phyloP scores from a whole-genome alignment of 108 stramenopile species.

The Cyclostephanos tholiformis region DNA sequence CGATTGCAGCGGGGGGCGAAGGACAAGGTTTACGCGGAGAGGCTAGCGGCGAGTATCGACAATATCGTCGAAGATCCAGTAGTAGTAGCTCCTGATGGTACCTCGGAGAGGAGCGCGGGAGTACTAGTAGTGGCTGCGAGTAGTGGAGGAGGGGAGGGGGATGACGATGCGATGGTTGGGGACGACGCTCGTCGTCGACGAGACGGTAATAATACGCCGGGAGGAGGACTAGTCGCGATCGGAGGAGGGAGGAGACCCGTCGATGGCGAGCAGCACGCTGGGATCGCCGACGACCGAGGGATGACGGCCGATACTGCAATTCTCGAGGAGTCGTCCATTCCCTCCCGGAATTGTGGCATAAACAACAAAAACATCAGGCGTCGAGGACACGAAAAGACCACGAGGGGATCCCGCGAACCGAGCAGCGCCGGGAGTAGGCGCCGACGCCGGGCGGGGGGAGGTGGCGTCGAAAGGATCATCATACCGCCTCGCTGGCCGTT shows the following conservation, averaged over 20 bases:
- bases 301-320: too few species aligned
- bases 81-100: too few species aligned
- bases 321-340: too few species aligned
- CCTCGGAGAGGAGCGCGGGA: too few species aligned
- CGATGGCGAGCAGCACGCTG: neutral
- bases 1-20: conserved; percentile 36
- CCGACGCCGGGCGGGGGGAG: neutral
- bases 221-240: neutral
- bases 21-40: conserved; percentile 41
- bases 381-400: neutral
- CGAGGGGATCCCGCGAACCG: neutral
- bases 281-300: too few species aligned
- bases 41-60: conserved; percentile 11
- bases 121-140: too few species aligned
- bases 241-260: neutral
- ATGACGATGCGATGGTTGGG: neutral
- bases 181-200: neutral
- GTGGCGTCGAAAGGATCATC: neutral
- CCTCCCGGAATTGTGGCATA: too few species aligned
- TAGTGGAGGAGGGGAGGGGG: neutral
- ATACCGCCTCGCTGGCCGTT: neutral
- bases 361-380: neutral
- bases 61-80: too few species aligned
- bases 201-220: neutral
- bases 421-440: neutral